phyloP scores from a whole-genome alignment of 2,329 filamentous ascomycete genomes.

The Alternaria gansuensis region DNA sequence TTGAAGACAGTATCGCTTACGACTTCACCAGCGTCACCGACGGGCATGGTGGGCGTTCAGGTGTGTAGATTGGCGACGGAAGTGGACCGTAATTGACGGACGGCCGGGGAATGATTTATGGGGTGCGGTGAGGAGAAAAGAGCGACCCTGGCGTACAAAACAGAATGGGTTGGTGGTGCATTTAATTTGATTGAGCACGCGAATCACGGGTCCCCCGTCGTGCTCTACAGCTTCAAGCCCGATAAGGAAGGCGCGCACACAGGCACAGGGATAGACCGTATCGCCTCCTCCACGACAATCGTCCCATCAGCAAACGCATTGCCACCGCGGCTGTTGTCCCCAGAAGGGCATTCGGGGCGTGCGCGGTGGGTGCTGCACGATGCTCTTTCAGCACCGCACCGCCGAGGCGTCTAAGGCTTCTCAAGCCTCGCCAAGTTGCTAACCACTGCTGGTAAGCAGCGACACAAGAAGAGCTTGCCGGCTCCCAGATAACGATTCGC shows the following conservation, averaged over 20 bases:
- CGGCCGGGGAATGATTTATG: conserved; percentile 15
- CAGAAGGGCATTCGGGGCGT: conserved; percentile 15
- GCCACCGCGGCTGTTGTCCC: conserved; percentile 33
- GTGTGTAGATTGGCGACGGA: neutral
- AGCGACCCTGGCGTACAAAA: conserved; percentile 22
- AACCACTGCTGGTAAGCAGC: conserved; percentile 22
- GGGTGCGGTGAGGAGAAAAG: conserved; percentile 28
- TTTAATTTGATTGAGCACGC: conserved; percentile 21
- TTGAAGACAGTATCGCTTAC: conserved; percentile 24
- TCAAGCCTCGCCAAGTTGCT: conserved; percentile 30
- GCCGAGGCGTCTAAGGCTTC: conserved; percentile 18
- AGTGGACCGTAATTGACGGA: conserved; percentile 7
- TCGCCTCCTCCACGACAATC: conserved; percentile 10
- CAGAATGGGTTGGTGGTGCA: conserved; percentile 17
- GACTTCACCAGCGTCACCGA: conserved; percentile 37
- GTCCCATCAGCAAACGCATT: conserved; percentile 24
- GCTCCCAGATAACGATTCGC: conserved; percentile 22
- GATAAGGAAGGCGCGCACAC: conserved; percentile 27
- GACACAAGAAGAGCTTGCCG: conserved; percentile 25
- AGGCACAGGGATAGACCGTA: conserved; percentile 17
- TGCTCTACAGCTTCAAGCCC: conserved; percentile 17
- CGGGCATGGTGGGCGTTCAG: conserved; percentile 39
- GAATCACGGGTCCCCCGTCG: conserved; percentile 15
- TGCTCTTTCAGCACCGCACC: conserved; percentile 25
- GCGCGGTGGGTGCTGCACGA: conserved; percentile 16